Conservation (phyloP, 495 filamentous ascomycete species). For the Penicillium odoratum region DNA sequence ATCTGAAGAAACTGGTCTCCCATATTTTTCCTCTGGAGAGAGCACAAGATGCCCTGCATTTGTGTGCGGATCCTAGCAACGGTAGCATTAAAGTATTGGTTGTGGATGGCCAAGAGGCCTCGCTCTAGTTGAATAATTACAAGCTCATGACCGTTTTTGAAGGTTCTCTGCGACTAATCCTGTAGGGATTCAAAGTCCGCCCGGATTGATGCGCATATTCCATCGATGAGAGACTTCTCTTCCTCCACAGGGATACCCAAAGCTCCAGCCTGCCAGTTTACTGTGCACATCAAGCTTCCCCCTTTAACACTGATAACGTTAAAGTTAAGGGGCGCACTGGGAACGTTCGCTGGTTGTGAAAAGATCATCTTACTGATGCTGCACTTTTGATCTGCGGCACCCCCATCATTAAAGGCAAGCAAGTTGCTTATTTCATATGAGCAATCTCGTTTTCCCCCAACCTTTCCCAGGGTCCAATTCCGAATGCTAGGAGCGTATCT, state of each 20-base stretch:
- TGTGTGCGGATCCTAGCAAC: constrained; percentile 46
- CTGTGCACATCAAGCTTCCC: constrained; percentile 19
- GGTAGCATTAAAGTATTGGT: constrained; percentile 62
- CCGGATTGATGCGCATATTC: constrained; percentile 19
- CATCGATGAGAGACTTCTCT: constrained; percentile 18
- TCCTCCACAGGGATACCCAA: constrained; percentile 18
- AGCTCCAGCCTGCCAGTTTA: constrained; percentile 29
- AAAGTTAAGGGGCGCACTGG: constrained; percentile 25
- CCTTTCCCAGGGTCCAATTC: constrained; percentile 22
- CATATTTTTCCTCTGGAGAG: constrained; percentile 62
- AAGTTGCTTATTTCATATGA: constrained; percentile 33
- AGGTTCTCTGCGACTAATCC: not conserved
- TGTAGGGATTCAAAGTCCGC: constrained; percentile 16
- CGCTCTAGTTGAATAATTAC: constrained; percentile 13
- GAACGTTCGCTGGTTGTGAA: constrained; percentile 26
- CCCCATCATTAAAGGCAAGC: constrained; percentile 22
- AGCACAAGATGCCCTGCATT: constrained; percentile 54
- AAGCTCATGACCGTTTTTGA: not conserved
- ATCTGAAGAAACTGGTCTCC: constrained; percentile 66
- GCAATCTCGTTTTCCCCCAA: constrained; percentile 23
- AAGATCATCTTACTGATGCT: constrained; percentile 31
- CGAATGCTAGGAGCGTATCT: constrained; percentile 25
- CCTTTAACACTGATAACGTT: constrained; percentile 29
- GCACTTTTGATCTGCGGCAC: constrained; percentile 7
- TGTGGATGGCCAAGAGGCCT: constrained; percentile 50